Evolutionary conservation across 192 early-diverging fungal species (phyloP).

Genomic region (Geosiphon pyriformis): DNA sequence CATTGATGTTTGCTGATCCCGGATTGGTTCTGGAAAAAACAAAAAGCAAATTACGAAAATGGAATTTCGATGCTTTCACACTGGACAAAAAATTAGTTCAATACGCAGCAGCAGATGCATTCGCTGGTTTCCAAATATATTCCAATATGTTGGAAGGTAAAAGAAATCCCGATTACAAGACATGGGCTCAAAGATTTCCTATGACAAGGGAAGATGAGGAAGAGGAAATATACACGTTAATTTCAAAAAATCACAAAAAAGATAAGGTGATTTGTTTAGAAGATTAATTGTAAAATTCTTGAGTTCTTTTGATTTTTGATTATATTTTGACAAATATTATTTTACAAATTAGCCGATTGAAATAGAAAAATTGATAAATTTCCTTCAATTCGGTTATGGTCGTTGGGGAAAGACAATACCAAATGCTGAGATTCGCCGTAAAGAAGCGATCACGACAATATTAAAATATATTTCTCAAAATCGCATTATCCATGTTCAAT

Average conservation of each 20-base stretch:
- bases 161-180: slow-evolving; percentile 13
- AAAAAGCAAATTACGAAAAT: slow-evolving; percentile 27
- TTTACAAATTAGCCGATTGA: neutral
- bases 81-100: slow-evolving; percentile 25
- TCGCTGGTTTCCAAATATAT: slow-evolving; percentile 34
- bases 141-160: slow-evolving; percentile 28
- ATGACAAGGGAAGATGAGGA: slow-evolving; percentile 26
- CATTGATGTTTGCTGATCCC: slow-evolving; percentile 33
- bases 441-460: neutral
- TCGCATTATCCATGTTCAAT: neutral
- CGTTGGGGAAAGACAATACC: slow-evolving; percentile 5
- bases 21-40: slow-evolving; percentile 37
- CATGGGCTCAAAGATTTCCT: slow-evolving; percentile 17
- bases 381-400: neutral
- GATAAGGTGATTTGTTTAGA: neutral
- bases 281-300: neutral
- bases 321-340: neutral
- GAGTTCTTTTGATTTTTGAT: neutral
- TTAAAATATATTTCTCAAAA: neutral
- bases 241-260: neutral
- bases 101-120: slow-evolving; percentile 39
- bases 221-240: slow-evolving; percentile 10
- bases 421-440: neutral
- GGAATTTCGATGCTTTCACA: slow-evolving; percentile 30
- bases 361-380: neutral